A percentile compares a stretch with the other conserved stretches of the same genome.
Evolutionary conservation across 176 grass and related monocot genomes (phyloP).

Genomic region (Musa beccarii): DNA sequence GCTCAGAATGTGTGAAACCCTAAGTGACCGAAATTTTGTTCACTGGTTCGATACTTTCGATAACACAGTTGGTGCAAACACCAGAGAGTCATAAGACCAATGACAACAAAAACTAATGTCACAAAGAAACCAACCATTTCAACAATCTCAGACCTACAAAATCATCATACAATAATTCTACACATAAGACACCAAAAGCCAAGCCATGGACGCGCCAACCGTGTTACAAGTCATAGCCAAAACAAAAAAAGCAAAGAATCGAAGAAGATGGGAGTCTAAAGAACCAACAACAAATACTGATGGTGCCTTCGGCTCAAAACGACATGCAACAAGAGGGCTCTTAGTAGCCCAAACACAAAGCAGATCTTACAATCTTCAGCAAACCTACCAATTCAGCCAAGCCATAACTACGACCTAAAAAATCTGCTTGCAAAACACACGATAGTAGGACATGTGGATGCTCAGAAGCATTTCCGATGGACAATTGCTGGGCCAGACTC

Average conservation of each 20-base stretch:
- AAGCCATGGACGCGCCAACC: not conserved
- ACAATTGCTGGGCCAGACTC: constrained; percentile 14
- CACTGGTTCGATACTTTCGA: too few species aligned
- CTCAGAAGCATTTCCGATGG: constrained; percentile 9
- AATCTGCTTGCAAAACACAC: not conserved
- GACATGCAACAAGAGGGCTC: not conserved
- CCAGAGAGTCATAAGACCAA: too few species aligned
- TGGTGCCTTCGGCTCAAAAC: not conserved
- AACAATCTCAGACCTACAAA: not conserved
- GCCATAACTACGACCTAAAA: not conserved
- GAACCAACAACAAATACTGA: not conserved
- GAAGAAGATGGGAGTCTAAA: not conserved
- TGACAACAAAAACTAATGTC: not conserved
- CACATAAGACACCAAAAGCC: not conserved
- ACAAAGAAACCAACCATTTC: not conserved
- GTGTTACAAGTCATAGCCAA: not conserved
- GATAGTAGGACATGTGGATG: not conserved
- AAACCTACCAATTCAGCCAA: not conserved
- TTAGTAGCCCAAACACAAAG: constrained; percentile 1
- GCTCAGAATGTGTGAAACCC: too few species aligned
- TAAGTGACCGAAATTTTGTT: too few species aligned
- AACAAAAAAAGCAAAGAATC: not conserved
- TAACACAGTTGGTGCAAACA: too few species aligned
- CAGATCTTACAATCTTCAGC: not conserved
- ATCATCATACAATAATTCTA: constrained; percentile 3